These are phyloP conservation scores for Suhomyces bribrorum DNA, from an alignment of 1,139 yeast species.

Conservation along the genomic window DNA sequence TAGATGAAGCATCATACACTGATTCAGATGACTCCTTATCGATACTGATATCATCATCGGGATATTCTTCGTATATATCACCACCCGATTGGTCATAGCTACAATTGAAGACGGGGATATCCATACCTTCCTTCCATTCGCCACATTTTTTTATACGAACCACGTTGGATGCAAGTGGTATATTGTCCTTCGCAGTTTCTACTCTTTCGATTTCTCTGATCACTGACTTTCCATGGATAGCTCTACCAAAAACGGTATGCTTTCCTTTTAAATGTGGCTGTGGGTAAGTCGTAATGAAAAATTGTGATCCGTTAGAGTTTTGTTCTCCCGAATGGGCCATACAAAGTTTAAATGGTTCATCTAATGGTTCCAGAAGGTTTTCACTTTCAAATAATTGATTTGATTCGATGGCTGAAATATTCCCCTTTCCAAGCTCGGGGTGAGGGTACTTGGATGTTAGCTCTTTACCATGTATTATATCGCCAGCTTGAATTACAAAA, in stretches of 20 bases:
- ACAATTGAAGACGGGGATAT: conserved; percentile 60
- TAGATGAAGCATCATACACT: conserved; percentile 51
- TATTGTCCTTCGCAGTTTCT: conserved; percentile 42
- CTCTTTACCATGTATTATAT: conserved; percentile 33
- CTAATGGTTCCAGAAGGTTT: conserved; percentile 48
- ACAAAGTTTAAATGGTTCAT: conserved; percentile 54
- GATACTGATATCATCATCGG: conserved; percentile 64
- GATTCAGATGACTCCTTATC: conserved; percentile 58
- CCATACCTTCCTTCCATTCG: conserved; percentile 54
- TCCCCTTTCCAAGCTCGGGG: conserved; percentile 53
- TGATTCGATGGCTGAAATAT: conserved; percentile 44
- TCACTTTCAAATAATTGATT: conserved; percentile 59
- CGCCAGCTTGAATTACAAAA: conserved; percentile 83
- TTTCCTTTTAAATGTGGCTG: conserved; percentile 74
- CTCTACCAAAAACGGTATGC: conserved; percentile 76
- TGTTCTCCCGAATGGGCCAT: conserved; percentile 70
- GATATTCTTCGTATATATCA: conserved; percentile 72
- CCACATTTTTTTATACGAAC: conserved; percentile 67
- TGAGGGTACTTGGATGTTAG: conserved; percentile 27
- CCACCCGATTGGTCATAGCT: conserved; percentile 63
- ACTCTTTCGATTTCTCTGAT: conserved; percentile 63
- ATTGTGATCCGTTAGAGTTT: conserved; percentile 69
- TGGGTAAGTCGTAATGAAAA: conserved; percentile 72
- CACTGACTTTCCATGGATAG: conserved; percentile 65
- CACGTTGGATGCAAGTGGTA: conserved; percentile 44